Conservation (phyloP, 768 basidiomycete species). For the Heimioporus sp. region DNA sequence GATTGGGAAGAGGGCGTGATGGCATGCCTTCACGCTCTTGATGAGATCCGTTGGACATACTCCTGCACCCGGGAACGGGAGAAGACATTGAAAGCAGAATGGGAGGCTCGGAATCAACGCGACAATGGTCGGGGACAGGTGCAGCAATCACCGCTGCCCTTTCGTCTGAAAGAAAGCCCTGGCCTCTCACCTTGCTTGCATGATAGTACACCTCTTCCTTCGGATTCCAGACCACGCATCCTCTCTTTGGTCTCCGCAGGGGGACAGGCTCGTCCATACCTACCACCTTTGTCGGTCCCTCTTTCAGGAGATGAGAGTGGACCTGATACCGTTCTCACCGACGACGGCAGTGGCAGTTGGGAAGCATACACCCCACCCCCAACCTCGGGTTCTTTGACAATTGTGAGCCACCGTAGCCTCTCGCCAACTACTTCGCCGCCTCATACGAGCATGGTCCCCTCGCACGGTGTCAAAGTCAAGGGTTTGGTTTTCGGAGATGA, state of each 20-base stretch:
- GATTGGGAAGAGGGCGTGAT: conserved; percentile 34
- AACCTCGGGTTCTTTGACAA: conserved; percentile 48
- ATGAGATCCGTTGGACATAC: conserved; percentile 80
- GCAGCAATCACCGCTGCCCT: conserved; percentile 22
- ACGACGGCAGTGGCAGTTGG: conserved; percentile 54
- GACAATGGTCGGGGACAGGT: conserved; percentile 29
- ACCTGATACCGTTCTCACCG: conserved; percentile 50
- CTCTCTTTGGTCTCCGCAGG: conserved; percentile 34
- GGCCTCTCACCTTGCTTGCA: conserved; percentile 27
- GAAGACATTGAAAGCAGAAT: conserved; percentile 52
- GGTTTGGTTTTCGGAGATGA: conserved; percentile 47
- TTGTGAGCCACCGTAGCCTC: conserved; percentile 42
- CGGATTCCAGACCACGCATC: conserved; percentile 12
- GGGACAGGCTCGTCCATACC: conserved; percentile 43
- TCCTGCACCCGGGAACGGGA: conserved; percentile 73
- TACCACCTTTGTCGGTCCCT: conserved; percentile 44
- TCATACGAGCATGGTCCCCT: conserved; percentile 27
- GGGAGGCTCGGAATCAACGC: conserved; percentile 39
- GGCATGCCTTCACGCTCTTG: conserved; percentile 71
- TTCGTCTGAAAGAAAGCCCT: conserved; percentile 24
- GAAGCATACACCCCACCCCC: conserved; percentile 62
- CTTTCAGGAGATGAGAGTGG: conserved; percentile 48
- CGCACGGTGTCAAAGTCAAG: conserved; percentile 33
- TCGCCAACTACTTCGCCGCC: conserved; percentile 28
- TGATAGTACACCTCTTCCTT: conserved; percentile 18